Evolutionary conservation across 306 rosid genomes (phyloP).

Genomic region (Alnus rubra): DNA sequence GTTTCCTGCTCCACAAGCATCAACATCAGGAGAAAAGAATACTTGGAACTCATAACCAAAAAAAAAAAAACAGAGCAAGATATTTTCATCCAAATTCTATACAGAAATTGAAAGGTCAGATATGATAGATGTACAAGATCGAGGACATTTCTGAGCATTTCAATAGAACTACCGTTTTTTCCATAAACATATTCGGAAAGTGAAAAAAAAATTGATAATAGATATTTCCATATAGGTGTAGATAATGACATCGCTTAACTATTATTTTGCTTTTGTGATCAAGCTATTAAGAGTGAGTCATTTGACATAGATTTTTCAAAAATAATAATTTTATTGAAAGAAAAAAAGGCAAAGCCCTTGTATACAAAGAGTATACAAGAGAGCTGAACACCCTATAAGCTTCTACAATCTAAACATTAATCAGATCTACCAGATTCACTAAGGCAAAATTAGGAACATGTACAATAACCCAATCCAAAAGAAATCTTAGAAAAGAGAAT

Average conservation of each 20-base stretch:
- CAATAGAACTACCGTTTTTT: neutral
- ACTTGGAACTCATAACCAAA: neutral
- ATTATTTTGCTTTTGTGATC: conserved; percentile 1
- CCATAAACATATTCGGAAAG: neutral
- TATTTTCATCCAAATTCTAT: neutral
- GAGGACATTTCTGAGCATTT: neutral
- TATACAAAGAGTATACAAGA: too few relatives aligned
- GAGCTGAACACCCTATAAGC: too few relatives aligned
- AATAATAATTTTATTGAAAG: too few relatives aligned
- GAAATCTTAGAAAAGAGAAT: too few relatives aligned
- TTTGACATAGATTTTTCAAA: neutral
- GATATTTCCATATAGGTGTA: neutral
- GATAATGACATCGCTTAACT: neutral
- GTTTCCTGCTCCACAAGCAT: conserved; percentile 44
- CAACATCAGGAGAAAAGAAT: conserved; percentile 10
- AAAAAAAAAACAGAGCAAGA: neutral
- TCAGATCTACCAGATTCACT: too few relatives aligned
- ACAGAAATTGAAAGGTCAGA: neutral
- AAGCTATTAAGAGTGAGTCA: neutral
- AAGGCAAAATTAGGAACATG: too few relatives aligned
- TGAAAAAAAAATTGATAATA: neutral
- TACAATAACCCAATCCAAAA: too few relatives aligned
- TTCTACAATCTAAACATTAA: too few relatives aligned
- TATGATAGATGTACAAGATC: neutral
- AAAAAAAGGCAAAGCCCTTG: too few relatives aligned